Conservation (phyloP, 331 rosid species). For the Spiraea crenata region DNA sequence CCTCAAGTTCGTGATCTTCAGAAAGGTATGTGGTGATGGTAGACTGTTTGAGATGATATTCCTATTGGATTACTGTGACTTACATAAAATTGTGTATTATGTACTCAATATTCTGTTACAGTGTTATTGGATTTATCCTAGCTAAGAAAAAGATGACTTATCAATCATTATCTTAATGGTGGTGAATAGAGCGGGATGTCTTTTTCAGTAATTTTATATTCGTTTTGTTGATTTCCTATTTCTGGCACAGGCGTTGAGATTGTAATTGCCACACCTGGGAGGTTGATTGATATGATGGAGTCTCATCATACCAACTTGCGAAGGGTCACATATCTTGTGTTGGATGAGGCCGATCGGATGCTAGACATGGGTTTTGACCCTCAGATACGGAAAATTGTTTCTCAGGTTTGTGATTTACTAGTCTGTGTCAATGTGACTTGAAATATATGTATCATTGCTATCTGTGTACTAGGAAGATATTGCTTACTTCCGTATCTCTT, state of each 20-base stretch:
- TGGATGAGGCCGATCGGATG: slow-evolving; percentile 62
- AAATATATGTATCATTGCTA: not conserved
- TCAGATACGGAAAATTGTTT: slow-evolving; percentile 59
- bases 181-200: not conserved
- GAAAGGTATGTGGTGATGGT: slow-evolving; percentile 53
- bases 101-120: not conserved
- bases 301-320: slow-evolving; percentile 74
- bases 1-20: slow-evolving; percentile 96
- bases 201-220: slow-evolving; percentile 15
- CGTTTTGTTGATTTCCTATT: slow-evolving; percentile 23
- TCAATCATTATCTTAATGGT: not conserved
- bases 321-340: slow-evolving; percentile 55
- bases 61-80: not conserved
- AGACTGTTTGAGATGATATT: slow-evolving; percentile 10
- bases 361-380: slow-evolving; percentile 71
- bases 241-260: slow-evolving; percentile 72
- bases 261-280: slow-evolving; percentile 87
- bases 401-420: slow-evolving; percentile 46
- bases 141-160: not conserved
- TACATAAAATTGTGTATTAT: not conserved
- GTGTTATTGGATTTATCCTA: not conserved
- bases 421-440: not conserved
- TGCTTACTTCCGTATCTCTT: not conserved
- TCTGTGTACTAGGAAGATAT: slow-evolving; percentile 6
- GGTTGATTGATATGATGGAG: slow-evolving; percentile 92